These are phyloP conservation scores for Selaginella tamariscina DNA, from an alignment of 75 land plant genomes.

Conservation along the genomic window DNA sequence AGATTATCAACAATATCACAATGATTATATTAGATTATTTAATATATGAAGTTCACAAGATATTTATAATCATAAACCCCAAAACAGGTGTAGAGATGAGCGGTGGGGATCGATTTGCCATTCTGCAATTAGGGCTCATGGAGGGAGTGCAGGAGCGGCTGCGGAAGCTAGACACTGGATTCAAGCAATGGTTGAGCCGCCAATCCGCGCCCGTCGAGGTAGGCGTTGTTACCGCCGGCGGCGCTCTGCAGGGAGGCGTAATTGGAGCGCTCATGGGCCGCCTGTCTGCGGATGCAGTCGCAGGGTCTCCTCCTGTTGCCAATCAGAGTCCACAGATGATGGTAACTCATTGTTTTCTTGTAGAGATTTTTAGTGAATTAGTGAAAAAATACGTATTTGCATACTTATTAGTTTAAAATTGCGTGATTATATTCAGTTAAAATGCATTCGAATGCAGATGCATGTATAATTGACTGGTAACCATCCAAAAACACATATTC, in stretches of 20 bases:
- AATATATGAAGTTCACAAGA: too few relatives aligned
- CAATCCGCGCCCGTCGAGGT: conserved; percentile 77
- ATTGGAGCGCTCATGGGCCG: conserved; percentile 84
- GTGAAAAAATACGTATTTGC: too few relatives aligned
- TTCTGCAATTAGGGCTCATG: background rate
- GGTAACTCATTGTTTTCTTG: background rate
- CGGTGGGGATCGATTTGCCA: background rate
- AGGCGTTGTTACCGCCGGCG: conserved; percentile 49
- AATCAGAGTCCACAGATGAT: background rate
- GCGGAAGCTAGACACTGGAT: conserved; percentile 43
- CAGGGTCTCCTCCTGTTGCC: background rate
- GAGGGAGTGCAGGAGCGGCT: conserved; percentile 22
- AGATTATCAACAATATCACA: too few relatives aligned
- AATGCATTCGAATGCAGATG: too few relatives aligned
- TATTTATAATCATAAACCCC: too few relatives aligned
- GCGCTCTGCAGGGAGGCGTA: conserved; percentile 67
- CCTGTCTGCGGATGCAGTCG: conserved; percentile 33
- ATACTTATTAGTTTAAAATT: too few relatives aligned
- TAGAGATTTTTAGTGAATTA: background rate
- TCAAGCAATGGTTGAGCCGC: conserved; percentile 50
- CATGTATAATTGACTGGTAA: too few relatives aligned
- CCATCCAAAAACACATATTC: too few relatives aligned
- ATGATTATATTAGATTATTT: too few relatives aligned
- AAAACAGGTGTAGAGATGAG: background rate
- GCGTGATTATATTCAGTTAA: too few relatives aligned